Conservation (phyloP, 2,329 filamentous ascomycete genomes). For the Ceratocystis cubensis region DNA sequence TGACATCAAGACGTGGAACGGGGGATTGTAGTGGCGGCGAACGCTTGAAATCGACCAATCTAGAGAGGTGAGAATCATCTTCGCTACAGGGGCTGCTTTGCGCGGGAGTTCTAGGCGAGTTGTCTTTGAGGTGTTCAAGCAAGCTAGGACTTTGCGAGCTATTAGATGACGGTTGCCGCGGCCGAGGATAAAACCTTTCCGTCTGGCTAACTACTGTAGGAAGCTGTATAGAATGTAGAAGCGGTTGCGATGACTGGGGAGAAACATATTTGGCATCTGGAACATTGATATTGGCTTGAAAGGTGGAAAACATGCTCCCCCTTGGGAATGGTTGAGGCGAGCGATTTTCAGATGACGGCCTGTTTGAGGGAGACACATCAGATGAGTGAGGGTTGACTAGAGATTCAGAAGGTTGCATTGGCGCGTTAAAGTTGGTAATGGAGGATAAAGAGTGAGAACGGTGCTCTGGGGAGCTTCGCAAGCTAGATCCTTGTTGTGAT, state of each 20-base stretch:
- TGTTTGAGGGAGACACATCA: background rate
- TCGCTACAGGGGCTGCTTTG: slow-evolving; percentile 32
- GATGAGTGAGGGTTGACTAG: background rate
- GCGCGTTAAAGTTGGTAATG: background rate
- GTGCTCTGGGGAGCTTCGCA: background rate
- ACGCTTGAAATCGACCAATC: slow-evolving; percentile 22
- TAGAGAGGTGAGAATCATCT: slow-evolving; percentile 26
- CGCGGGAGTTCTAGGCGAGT: slow-evolving; percentile 32
- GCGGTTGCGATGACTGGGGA: background rate
- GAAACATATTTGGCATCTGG: background rate
- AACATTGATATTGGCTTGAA: slow-evolving; percentile 13
- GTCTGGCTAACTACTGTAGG: background rate
- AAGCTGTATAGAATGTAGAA: background rate
- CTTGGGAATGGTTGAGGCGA: background rate
- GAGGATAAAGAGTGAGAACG: background rate
- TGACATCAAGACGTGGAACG: slow-evolving; percentile 44
- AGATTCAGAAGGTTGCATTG: background rate
- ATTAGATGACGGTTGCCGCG: slow-evolving; percentile 14
- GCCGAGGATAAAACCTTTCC: background rate
- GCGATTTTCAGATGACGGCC: background rate
- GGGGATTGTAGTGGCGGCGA: slow-evolving; percentile 21
- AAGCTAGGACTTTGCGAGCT: slow-evolving; percentile 10
- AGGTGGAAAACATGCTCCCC: slow-evolving; percentile 15
- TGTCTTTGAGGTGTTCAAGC: slow-evolving; percentile 20
- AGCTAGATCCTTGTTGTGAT: background rate